Evolutionary conservation across 2,329 filamentous ascomycete species (phyloP).

Genomic region (Penicillium crustosum): DNA sequence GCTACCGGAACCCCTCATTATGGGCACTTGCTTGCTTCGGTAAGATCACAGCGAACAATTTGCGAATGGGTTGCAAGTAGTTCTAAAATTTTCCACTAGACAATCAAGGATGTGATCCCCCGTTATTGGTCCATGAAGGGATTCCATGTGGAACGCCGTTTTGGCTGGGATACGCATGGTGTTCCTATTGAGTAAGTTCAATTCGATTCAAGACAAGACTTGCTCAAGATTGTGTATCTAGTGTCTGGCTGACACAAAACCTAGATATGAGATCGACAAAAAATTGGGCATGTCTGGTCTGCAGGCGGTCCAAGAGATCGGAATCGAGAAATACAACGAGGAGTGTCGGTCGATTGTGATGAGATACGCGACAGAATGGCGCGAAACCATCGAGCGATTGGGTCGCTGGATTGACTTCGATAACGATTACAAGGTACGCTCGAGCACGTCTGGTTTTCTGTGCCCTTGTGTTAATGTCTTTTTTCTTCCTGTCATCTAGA

Average conservation of each 20-base stretch:
- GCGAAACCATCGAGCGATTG: constrained; percentile 79
- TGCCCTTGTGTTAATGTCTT: constrained; percentile 4
- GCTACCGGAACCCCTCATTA: constrained; percentile 70
- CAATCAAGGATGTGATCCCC: constrained; percentile 96
- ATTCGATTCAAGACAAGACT: background rate
- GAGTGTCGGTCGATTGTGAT: constrained; percentile 93
- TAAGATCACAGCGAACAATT: background rate
- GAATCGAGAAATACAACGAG: constrained; percentile 84
- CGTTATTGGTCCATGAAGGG: constrained; percentile 98
- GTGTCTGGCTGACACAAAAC: background rate
- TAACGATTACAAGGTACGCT: constrained; percentile 81
- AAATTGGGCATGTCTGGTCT: constrained; percentile 85
- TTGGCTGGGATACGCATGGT: constrained; percentile 95
- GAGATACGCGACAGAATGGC: constrained; percentile 85
- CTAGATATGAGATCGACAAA: constrained; percentile 86
- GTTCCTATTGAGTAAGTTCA: constrained; percentile 70
- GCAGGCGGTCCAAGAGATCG: constrained; percentile 81
- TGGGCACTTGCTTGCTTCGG: constrained; percentile 76
- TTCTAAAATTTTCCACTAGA: constrained; percentile 38
- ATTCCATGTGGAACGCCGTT: constrained; percentile 84
- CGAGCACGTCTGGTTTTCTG: background rate
- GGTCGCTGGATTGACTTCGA: constrained; percentile 98
- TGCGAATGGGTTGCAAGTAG: background rate
- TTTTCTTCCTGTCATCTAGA: constrained; percentile 50
- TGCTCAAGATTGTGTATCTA: background rate